Evolutionary conservation across 345 rosid genomes (phyloP).

Genomic region (Chamaenerion angustifolium): DNA sequence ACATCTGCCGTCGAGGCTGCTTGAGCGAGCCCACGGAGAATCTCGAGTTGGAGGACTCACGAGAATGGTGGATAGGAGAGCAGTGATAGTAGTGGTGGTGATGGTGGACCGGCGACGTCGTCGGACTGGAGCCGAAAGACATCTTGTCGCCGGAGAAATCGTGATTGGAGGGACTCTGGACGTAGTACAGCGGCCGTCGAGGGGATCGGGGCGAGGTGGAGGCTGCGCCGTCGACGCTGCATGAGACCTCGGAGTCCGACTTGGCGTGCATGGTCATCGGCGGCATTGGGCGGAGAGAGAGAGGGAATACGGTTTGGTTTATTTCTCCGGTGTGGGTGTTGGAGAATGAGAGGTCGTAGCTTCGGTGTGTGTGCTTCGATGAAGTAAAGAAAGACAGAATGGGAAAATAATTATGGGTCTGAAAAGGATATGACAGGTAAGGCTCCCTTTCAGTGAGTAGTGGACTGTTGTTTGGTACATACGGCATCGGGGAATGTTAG

Average conservation of each 20-base stretch:
- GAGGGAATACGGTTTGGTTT: neutral
- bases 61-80: constrained; percentile 91
- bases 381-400: neutral
- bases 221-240: constrained; percentile 54
- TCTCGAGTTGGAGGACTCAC: constrained; percentile 86
- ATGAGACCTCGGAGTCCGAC: constrained; percentile 85
- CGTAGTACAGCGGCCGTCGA: constrained; percentile 68
- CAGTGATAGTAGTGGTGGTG: constrained; percentile 69
- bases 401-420: neutral
- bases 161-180: constrained; percentile 93
- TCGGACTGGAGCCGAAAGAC: constrained; percentile 85
- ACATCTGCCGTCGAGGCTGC: constrained; percentile 21
- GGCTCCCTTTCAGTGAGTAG: neutral
- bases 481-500: no score
- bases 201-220: constrained; percentile 52
- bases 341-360: neutral
- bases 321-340: neutral
- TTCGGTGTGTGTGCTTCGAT: neutral
- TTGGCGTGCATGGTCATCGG: constrained; percentile 56
- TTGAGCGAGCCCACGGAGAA: constrained; percentile 69
- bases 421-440: constrained; percentile 2
- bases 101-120: constrained; percentile 43
- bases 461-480: no score
- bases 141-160: constrained; percentile 62
- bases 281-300: neutral